Conservation (phyloP, 805 yeast genomes). For the Ogataea ganodermae region DNA sequence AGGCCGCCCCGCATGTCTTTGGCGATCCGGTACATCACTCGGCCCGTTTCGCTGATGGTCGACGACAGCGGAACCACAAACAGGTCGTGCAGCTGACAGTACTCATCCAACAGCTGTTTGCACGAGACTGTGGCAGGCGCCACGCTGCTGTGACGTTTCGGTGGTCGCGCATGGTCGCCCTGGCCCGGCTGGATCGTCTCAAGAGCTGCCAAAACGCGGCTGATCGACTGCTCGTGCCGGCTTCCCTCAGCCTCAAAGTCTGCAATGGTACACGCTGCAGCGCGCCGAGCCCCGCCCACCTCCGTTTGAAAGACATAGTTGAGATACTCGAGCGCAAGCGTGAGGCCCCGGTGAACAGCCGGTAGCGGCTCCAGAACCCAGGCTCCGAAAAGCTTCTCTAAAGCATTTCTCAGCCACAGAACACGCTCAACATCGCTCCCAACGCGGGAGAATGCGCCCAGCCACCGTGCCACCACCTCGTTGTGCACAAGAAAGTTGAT, state of each 20-base stretch:
- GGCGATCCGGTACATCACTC: slow-evolving; percentile 45
- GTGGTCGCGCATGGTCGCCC: no score
- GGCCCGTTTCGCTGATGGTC: slow-evolving; percentile 34
- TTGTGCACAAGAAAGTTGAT: slow-evolving; percentile 23
- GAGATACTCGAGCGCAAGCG: slow-evolving; percentile 16
- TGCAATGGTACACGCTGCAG: background rate
- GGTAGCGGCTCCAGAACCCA: slow-evolving; percentile 7
- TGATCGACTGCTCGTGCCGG: slow-evolving; percentile 9
- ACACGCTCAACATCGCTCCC: slow-evolving; percentile 2
- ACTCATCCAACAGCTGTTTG: slow-evolving; percentile 64
- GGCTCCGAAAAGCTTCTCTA: slow-evolving; percentile 3
- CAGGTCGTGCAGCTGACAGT: slow-evolving; percentile 54
- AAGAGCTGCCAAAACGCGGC: slow-evolving; percentile 8
- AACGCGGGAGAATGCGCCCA: slow-evolving; percentile 7
- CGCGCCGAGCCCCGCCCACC: slow-evolving; percentile 1
- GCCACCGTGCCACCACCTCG: slow-evolving; percentile 24
- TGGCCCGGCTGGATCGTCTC: background rate
- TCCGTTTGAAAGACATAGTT: slow-evolving; percentile 19
- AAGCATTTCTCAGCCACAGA: slow-evolving; percentile 14
- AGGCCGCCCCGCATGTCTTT: slow-evolving; percentile 38
- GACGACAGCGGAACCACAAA: slow-evolving; percentile 40
- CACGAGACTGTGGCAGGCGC: slow-evolving; percentile 41
- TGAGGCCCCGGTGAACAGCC: slow-evolving; percentile 13
- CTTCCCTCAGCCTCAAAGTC: background rate
- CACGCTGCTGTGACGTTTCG: no score